Conservation (phyloP, 2,329 filamentous ascomycete species). For the Botrytis tulipae region DNA sequence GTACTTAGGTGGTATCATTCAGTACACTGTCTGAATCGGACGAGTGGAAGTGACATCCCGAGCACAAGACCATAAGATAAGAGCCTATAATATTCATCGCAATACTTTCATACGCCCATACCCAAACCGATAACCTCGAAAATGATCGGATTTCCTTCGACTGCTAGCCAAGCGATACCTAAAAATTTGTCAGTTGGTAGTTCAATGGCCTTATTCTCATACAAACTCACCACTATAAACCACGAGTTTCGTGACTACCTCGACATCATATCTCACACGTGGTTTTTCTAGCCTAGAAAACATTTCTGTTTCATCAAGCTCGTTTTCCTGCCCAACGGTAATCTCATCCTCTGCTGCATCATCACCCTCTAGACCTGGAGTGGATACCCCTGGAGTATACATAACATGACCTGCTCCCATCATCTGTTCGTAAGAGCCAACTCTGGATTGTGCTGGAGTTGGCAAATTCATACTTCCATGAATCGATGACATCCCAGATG, state of each 20-base stretch:
- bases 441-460: constrained; percentile 45
- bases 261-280: constrained; percentile 93
- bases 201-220: constrained; percentile 20
- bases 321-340: constrained; percentile 48
- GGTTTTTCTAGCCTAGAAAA: constrained; percentile 83
- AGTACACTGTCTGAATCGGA: background rate
- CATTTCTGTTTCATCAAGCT: constrained; percentile 68
- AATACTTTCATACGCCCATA: constrained; percentile 30
- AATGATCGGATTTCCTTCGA: constrained; percentile 45
- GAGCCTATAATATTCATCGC: background rate
- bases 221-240: constrained; percentile 77
- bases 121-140: constrained; percentile 45
- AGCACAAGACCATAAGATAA: background rate
- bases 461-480: constrained; percentile 44
- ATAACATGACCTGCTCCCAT: constrained; percentile 64
- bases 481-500: constrained; percentile 44
- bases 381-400: constrained; percentile 37
- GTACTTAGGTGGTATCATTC: background rate
- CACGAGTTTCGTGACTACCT: constrained; percentile 94
- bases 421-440: constrained; percentile 68
- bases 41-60: background rate
- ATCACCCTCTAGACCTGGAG: constrained; percentile 38
- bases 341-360: constrained; percentile 40
- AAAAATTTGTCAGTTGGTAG: constrained; percentile 16
- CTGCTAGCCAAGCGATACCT: constrained; percentile 82